Evolutionary conservation across 164 flowering plant genomes (phyloP), one percentile per base, ranked within the genome.

Genomic region (Umbellularia californica): DNA sequence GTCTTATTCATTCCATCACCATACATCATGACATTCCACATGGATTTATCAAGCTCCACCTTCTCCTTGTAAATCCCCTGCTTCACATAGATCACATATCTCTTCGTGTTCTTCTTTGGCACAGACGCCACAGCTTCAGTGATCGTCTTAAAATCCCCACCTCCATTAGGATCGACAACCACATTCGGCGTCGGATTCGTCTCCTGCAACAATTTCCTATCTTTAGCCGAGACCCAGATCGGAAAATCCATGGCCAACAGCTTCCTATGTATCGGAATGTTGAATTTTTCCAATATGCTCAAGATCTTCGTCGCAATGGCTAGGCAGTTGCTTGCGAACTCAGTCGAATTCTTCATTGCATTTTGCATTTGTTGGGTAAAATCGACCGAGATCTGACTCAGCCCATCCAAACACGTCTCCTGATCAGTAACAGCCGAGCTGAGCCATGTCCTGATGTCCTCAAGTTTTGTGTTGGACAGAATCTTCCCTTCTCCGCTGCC

Each of bases 21-120:
- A 65, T 81, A 79, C 35, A 93, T 83, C 92, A 88, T 87, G 25
- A 93, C 86, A 70, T 93, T 91, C 92, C 89, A 86, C n/a, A 52
- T 76, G 20, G 72, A 71, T 76, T 85, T 87, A 22, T 86, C 93
- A 65, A 93, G 14, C 2, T 35, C 52, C 28, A 89, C 84, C 11
- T 87, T 85, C 84, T 90, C 97, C 1, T 5, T 50, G 65, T 92
- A 93, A 19, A 1, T 58, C 0, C 98, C 98, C 4, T 35, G 82
- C 80, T 88, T 93, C 52, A 93, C 88, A 64, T 87, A 77, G 14
- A 93, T 88, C 72, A 90, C 85, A 30, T 78, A 79, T 20, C 89
- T 85, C 20, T 67, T 58, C 2, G 28, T 19, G 30, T 85, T 89
- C 83, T 87, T 90, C 83, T 83, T 81, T 5, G 87, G 88, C 1